Base-by-base conservation (phyloP, 2,329 filamentous ascomycete species). In the Phaeoacremonium minimum region DNA sequence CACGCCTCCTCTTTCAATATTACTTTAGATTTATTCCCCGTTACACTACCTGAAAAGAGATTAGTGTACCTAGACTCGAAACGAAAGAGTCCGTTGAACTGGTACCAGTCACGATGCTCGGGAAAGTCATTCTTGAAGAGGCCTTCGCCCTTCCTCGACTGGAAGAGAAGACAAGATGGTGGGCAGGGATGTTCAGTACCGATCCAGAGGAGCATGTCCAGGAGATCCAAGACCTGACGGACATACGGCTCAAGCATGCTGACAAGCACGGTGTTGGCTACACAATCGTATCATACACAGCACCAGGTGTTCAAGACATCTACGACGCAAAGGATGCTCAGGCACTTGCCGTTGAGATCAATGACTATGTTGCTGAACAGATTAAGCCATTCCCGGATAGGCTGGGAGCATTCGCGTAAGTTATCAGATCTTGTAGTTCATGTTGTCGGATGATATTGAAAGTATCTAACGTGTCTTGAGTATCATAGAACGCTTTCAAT, bases 111-210 rank as follows among this genome's bases (percentile, higher is more conserved):
- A 53, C 5, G 16, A 80, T 80, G 75, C 57, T 69, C 11, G 77
- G 78, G 41, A 82, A 83, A 44, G 67, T 82, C 40, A 72, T 73
- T 11, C 63, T 82, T 15, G 77, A 82, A 53, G 77, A 82, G 57
- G 75, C 76, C 12, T 81, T 80, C 44, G 72, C 71, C 42, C 64
- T 80, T 6, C 75, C 79, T 30, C 68, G 75, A 20, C 67, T 80
- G 43, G 63, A 70, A 31, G 73, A 80, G 44, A 73, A 72, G 54
- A 77, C 73, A 5, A 61, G 63, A 46, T 80, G 76, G 75, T 80
- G 76, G 76, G 79, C 77, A 2, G 58, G 63, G 5, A 55, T 82
- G 15, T 83, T 81, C 50, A 69, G 75, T 12, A 63, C 71, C n/a
- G 69, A 81, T 44, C 63, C 73, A 3, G 73, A 77, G 9, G 74